These are phyloP conservation scores for Cucurbita moschata DNA, from an alignment of 306 rosid genomes.

Conservation along the genomic window DNA sequence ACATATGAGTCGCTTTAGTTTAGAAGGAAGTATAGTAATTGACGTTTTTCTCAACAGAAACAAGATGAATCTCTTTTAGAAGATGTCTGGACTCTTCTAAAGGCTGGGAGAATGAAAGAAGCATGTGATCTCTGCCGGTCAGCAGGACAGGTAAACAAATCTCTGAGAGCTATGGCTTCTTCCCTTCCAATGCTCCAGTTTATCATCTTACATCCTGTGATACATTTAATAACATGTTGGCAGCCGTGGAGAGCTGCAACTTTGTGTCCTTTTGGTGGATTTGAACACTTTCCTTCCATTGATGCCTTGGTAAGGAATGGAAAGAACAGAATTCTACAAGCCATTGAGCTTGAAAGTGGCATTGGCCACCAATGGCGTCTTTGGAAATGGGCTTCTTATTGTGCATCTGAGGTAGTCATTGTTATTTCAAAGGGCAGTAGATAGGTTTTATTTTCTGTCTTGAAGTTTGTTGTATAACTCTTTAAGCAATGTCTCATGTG, in stretches of 20 bases:
- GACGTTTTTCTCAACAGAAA: slow-evolving; percentile 37
- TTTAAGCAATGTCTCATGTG: not conserved
- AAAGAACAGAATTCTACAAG: slow-evolving; percentile 77
- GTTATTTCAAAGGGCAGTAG: not conserved
- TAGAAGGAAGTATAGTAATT: not conserved
- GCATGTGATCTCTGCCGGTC: slow-evolving; percentile 88
- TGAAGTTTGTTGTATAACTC: not conserved
- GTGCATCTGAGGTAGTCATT: slow-evolving; percentile 75
- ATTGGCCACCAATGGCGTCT: slow-evolving; percentile 90
- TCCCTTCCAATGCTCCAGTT: not conserved
- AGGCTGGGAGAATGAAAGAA: slow-evolving; percentile 95
- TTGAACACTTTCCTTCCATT: slow-evolving; percentile 64
- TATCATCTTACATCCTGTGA: slow-evolving; percentile 13
- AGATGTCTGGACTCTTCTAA: slow-evolving; percentile 86
- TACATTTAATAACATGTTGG: slow-evolving; percentile 14
- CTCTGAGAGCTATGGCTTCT: slow-evolving; percentile 3
- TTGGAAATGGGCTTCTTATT: slow-evolving; percentile 98
- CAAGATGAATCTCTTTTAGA: slow-evolving; percentile 96
- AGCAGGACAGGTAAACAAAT: slow-evolving; percentile 71
- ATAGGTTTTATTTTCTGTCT: not conserved
- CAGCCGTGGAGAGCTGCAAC: slow-evolving; percentile 99
- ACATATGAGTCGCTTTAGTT: not conserved
- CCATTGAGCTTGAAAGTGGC: slow-evolving; percentile 91
- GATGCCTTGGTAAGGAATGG: slow-evolving; percentile 71
- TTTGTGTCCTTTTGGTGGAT: slow-evolving; percentile 72